Evolutionary conservation across 441 rosid genomes (phyloP).

Genomic region (Codiaeum variegatum): DNA sequence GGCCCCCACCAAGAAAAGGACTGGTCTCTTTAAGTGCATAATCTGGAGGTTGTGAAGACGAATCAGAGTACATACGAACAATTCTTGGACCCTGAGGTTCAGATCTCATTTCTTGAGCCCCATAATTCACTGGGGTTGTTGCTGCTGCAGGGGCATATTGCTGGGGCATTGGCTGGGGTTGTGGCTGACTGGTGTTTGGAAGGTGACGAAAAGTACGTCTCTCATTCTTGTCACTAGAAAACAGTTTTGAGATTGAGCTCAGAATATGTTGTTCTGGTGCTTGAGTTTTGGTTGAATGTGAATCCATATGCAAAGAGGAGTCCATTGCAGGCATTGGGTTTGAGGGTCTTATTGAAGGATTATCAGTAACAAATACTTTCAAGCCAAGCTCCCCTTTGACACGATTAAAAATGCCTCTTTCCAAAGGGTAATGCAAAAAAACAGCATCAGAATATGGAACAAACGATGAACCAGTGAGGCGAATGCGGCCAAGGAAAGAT

Average conservation of each 20-base stretch:
- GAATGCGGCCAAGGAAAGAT: conserved; percentile 66
- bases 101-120: conserved; percentile 46
- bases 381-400: conserved; percentile 78
- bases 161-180: conserved; percentile 27
- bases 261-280: conserved; percentile 22
- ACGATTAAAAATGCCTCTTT: conserved; percentile 54
- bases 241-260: conserved; percentile 15
- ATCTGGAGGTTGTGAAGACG: conserved; percentile 54
- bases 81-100: conserved; percentile 43
- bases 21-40: conserved; percentile 75
- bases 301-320: conserved; percentile 29
- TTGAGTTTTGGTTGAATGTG: conserved; percentile 26
- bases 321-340: conserved; percentile 51
- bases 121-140: conserved; percentile 28
- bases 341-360: conserved; percentile 50
- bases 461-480: conserved; percentile 71
- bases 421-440: conserved; percentile 75
- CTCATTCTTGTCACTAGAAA: conserved; percentile 34
- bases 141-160: conserved; percentile 26
- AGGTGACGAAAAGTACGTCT: conserved; percentile 51
- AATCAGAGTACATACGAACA: conserved; percentile 41
- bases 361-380: conserved; percentile 72
- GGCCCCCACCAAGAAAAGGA: conserved; percentile 84
- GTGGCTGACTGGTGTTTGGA: conserved; percentile 36
- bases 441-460: conserved; percentile 75